A percentile compares a stretch with the other conserved stretches of the same genome.
Evolutionary conservation across 2,329 filamentous ascomycete genomes (phyloP).

Genomic region (Colletotrichum tropicicola): DNA sequence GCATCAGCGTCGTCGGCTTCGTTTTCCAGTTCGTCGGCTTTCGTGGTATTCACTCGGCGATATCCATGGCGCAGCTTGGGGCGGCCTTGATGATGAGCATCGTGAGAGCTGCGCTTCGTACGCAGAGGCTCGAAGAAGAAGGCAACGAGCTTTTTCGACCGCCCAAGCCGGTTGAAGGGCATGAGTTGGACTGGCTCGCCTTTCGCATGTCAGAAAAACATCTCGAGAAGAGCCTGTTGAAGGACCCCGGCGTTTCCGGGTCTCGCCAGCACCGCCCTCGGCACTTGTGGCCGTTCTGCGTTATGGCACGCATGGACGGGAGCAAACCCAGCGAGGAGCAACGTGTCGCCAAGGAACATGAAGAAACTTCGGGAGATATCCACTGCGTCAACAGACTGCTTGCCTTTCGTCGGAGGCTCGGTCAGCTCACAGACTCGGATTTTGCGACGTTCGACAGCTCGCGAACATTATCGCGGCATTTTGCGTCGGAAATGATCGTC

Average conservation of each 20-base stretch:
- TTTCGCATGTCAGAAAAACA: background rate
- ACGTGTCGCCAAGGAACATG: too few relatives aligned
- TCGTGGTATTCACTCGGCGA: background rate
- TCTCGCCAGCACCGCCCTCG: background rate
- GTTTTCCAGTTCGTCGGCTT: background rate
- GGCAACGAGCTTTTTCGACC: accelerated
- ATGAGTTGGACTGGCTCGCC: background rate
- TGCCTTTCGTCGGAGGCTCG: background rate
- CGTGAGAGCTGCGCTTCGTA: background rate
- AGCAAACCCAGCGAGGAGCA: too few relatives aligned
- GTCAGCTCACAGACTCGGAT: background rate
- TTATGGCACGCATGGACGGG: background rate
- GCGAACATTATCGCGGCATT: background rate
- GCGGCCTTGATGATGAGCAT: background rate
- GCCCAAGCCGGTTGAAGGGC: accelerated
- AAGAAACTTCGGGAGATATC: background rate
- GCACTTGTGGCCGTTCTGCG: background rate
- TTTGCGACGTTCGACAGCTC: background rate
- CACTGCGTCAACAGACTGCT: background rate
- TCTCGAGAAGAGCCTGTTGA: background rate
- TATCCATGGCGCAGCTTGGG: background rate
- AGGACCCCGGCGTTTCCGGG: too few relatives aligned
- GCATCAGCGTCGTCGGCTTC: background rate
- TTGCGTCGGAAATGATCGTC: background rate
- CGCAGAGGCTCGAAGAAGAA: accelerated